Evolutionary conservation across 768 basidiomycete species (phyloP).

Genomic region (Termitomyces sp.): DNA sequence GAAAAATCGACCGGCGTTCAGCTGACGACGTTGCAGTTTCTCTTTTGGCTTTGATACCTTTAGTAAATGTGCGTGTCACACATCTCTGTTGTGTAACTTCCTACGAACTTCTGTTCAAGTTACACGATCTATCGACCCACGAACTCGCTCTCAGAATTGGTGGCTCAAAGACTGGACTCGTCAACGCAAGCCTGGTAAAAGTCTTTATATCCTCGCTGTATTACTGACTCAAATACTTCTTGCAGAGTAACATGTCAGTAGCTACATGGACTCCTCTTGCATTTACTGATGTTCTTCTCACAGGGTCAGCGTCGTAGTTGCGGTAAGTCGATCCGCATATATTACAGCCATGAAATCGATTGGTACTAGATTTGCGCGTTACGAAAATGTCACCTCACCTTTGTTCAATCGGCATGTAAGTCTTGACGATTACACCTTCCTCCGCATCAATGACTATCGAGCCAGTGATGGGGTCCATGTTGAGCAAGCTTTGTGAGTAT

Average conservation of each 20-base stretch:
- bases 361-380: conserved; percentile 65
- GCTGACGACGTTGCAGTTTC: conserved; percentile 37
- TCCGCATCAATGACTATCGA: not conserved
- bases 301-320: conserved; percentile 65
- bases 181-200: conserved; percentile 76
- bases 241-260: conserved; percentile 64
- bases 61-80: conserved; percentile 55
- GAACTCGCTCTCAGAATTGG: conserved; percentile 75
- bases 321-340: conserved; percentile 40
- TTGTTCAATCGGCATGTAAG: conserved; percentile 79
- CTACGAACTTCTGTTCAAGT: conserved; percentile 27
- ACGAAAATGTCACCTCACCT: conserved; percentile 71
- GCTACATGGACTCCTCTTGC: not conserved
- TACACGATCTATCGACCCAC: conserved; percentile 73
- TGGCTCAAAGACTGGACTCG: conserved; percentile 68
- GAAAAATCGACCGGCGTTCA: not conserved
- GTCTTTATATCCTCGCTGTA: not conserved
- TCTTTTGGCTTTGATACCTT: conserved; percentile 67
- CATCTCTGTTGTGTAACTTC: not conserved
- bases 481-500: conserved; percentile 64
- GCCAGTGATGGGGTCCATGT: conserved; percentile 75
- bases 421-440: not conserved
- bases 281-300: not conserved
- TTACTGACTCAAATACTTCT: not conserved
- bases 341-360: not conserved